phyloP scores from a whole-genome alignment of 306 rosid genomes.

The Benincasa hispida region DNA sequence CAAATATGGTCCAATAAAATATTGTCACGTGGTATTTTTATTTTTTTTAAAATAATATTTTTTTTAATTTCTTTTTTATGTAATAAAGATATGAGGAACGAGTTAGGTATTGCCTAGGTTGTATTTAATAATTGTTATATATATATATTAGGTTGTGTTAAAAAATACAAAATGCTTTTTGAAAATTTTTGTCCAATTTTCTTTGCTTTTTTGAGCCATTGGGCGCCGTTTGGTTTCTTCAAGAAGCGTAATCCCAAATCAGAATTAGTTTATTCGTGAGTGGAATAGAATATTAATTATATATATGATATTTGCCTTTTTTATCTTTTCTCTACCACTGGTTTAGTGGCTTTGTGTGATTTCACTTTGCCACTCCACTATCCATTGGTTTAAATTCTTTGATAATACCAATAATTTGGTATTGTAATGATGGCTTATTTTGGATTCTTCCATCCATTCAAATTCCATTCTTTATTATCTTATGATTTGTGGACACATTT shows the following conservation, averaged over 20 bases:
- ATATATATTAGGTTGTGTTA: neutral
- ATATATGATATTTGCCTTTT: neutral
- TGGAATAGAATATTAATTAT: conserved; percentile 21
- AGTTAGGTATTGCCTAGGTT: no score
- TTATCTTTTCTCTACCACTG: neutral
- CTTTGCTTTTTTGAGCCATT: neutral
- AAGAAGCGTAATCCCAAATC: conserved; percentile 35
- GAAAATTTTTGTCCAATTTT: neutral
- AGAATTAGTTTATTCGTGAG: conserved; percentile 26
- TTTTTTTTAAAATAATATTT: no score
- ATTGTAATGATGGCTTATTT: neutral
- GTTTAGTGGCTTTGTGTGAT: neutral
- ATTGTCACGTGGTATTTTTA: no score
- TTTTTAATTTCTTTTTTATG: no score
- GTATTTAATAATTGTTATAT: no score
- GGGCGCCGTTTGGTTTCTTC: conserved; percentile 47
- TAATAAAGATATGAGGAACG: no score
- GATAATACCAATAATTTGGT: neutral
- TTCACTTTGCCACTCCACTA: conserved; percentile 6
- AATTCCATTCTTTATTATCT: neutral
- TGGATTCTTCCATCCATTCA: neutral
- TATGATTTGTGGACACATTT: neutral
- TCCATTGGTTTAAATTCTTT: neutral
- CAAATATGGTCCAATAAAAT: no score
- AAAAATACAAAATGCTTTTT: neutral